These are phyloP conservation scores for Candida boidinii DNA, from an alignment of 805 yeast species.

Conservation along the genomic window DNA sequence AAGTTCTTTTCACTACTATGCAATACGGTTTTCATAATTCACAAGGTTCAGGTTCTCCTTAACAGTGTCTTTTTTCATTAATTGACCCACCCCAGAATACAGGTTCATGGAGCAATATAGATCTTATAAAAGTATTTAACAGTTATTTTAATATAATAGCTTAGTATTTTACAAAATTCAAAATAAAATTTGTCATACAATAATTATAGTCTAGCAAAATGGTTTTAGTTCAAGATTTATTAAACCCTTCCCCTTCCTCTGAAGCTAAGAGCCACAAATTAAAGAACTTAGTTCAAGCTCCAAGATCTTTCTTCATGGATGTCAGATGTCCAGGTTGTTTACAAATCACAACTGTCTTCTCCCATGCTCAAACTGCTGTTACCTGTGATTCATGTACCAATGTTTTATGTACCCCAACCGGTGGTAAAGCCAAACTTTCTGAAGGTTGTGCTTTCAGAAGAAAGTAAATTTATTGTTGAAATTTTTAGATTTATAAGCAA, in stretches of 20 bases:
- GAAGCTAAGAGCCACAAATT: conserved; percentile 97
- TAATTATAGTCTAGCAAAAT: no score
- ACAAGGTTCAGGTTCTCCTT: no score
- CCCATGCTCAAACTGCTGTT: conserved; percentile 99
- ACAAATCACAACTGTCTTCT: conserved; percentile 98
- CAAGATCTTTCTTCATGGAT: conserved; percentile 99
- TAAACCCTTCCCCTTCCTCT: conserved; percentile 95
- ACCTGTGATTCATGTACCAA: conserved; percentile 98
- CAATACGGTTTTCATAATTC: no score
- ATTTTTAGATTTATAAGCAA: background rate
- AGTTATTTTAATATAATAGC: no score
- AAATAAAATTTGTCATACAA: no score
- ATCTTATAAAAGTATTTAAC: no score
- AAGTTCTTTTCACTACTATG: no score
- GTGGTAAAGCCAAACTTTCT: conserved; percentile 99
- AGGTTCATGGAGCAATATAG: no score
- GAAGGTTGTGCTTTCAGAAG: conserved; percentile 99
- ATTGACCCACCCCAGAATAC: no score
- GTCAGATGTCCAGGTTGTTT: conserved; percentile 99
- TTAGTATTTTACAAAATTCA: no score
- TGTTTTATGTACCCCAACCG: conserved; percentile 97
- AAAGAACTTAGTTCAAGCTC: conserved; percentile 93
- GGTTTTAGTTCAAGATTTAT: conserved; percentile 99
- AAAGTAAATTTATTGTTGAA: conserved; percentile 49
- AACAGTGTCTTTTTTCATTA: no score